Base-by-base conservation (phyloP, 169 alveolate species). In the Neospora caninum region DNA sequence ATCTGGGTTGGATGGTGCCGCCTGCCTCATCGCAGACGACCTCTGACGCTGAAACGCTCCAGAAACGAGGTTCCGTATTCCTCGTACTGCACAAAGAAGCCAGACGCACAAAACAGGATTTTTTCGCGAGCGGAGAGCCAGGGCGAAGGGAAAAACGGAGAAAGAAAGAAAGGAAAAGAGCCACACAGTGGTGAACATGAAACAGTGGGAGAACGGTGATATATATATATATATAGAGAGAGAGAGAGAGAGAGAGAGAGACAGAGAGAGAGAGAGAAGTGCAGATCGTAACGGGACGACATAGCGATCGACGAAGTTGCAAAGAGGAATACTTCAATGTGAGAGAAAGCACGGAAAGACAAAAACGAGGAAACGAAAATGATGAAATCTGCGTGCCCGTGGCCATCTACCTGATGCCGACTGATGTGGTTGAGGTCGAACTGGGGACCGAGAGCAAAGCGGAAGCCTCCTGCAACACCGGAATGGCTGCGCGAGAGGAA, bases 21-120 rank as follows among this genome's bases (percentile, higher is more conserved):
- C 82, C 34, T 18, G 49, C 42, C 22, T 31, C 54, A 91, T 16
- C 93, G 73, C 31, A 91, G 42, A 16, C 93, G 93, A 13, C 93
- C 93, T n/a, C 93, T 18, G 53, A 82, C 49, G 88, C 93, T 91
- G 78, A 91, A 91, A 36, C 93, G 80, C 67, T 91, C 93, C 29
- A 91, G 69, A 42, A 70, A 64, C 43, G 93, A 69, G 0, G 88
- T 39, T 34, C 93, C 93, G 45, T 70, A 22, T 34, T 91, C 93
- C 80, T 43, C 80, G 80, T 91, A 91, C 93, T 91, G 88, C 93
- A 73, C 73, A 42, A 42, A 49, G 31, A 78, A 41, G n/a, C 67
- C 36, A 58, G 69, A 64, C 80, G 80, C 54, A 70, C 38, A 41
- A 18, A 87, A 29, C 78, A 53, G 80, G 45, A 87, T 67, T 13